Conservation (phyloP, 2,329 filamentous ascomycete species). For the Colletotrichum echinochloae region DNA sequence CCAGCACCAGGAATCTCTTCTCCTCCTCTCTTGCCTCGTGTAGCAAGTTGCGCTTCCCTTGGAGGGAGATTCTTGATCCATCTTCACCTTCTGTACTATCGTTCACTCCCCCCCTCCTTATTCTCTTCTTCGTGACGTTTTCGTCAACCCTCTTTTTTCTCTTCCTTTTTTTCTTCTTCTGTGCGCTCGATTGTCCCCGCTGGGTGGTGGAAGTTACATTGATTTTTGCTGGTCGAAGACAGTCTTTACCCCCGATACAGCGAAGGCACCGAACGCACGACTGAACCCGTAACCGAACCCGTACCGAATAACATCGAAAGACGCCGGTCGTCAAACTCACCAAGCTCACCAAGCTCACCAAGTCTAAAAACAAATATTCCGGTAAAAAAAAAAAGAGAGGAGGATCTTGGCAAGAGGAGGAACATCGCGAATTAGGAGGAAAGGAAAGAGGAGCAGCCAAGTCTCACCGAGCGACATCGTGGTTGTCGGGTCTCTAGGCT, state of each 20-base stretch:
- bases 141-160: constrained; percentile 35
- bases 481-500: constrained; percentile 41
- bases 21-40: constrained; percentile 12
- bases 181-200: constrained; percentile 33
- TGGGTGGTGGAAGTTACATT: constrained; percentile 37
- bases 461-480: constrained; percentile 41
- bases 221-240: constrained; percentile 41
- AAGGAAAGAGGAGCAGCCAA: constrained; percentile 40
- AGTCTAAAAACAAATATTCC: constrained; percentile 22
- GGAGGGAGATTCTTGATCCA: constrained; percentile 25
- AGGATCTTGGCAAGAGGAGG: constrained; percentile 18
- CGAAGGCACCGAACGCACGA: constrained; percentile 16
- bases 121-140: constrained; percentile 32
- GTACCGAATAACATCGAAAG: constrained; percentile 34
- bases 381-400: constrained; percentile 3
- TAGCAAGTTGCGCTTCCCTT: constrained; percentile 9
- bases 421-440: constrained; percentile 1
- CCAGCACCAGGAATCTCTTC: constrained; percentile 1
- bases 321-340: constrained; percentile 54
- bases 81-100: constrained; percentile 37
- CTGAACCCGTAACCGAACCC: constrained; percentile 4
- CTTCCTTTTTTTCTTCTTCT: constrained; percentile 14
- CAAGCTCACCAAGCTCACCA: too few relatives aligned
- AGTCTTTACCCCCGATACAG: constrained; percentile 39
- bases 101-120: constrained; percentile 25